Conservation (phyloP, 2,329 filamentous ascomycete species). For the Biscogniauxia mediterranea region DNA sequence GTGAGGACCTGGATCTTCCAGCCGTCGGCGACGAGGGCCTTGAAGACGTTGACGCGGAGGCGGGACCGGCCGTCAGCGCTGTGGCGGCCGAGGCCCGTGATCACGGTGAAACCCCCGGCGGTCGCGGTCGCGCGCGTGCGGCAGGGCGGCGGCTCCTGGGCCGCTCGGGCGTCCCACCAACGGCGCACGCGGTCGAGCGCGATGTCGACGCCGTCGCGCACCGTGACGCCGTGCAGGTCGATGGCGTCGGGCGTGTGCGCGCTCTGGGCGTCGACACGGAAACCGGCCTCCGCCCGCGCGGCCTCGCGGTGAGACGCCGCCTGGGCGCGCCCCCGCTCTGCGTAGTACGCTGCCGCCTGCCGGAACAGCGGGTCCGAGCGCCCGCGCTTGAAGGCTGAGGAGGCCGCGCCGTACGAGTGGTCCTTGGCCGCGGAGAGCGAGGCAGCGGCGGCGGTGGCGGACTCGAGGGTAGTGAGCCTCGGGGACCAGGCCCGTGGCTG, state of each 20-base stretch:
- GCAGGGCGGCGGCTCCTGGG: conserved; percentile 60
- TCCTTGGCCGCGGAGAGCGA: conserved; percentile 21
- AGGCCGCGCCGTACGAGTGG: conserved; percentile 37
- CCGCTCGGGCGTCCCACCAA: conserved; percentile 79
- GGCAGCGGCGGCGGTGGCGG: conserved; percentile 13
- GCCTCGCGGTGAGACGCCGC: conserved; percentile 55
- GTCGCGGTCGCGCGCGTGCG: conserved; percentile 44
- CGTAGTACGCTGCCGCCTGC: conserved; percentile 74
- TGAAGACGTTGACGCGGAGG: conserved; percentile 76
- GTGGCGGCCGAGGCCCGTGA: conserved; percentile 80
- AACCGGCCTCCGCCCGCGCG: conserved; percentile 67
- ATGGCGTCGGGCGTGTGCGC: conserved; percentile 46
- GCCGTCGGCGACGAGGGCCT: conserved; percentile 71
- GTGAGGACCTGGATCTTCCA: conserved; percentile 77
- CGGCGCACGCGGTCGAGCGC: conserved; percentile 61
- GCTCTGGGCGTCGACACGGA: conserved; percentile 67
- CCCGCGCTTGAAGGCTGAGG: conserved; percentile 44
- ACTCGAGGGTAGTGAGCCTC: conserved; percentile 2
- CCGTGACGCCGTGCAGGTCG: conserved; percentile 82
- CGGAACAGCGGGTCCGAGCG: conserved; percentile 72
- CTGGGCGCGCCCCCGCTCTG: conserved; percentile 66
- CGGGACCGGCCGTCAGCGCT: conserved; percentile 73
- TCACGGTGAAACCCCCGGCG: conserved; percentile 68
- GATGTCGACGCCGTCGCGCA: conserved; percentile 79
- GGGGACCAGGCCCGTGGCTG: not conserved